These are phyloP conservation scores for Solanum dulcamara DNA, from an alignment of 257 asterid species.

Conservation along the genomic window DNA sequence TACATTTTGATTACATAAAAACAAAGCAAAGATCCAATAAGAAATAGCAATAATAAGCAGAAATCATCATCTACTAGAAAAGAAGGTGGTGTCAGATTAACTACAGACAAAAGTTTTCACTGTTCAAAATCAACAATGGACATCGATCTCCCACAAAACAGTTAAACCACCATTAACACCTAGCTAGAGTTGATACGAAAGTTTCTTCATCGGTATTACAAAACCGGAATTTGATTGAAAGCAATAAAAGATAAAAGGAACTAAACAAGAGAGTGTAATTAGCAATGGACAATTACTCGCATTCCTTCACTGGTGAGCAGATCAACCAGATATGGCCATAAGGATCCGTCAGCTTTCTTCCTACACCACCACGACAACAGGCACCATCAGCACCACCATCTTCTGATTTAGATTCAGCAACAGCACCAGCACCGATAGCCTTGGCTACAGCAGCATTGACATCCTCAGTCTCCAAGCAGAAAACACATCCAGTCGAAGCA, in stretches of 20 bases:
- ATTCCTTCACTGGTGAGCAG: conserved; percentile 27
- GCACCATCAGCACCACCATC: conserved; percentile 25
- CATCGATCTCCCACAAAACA: background rate
- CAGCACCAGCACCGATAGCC: conserved; percentile 57
- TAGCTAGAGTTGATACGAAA: background rate
- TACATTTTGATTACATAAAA: background rate
- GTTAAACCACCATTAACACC: background rate
- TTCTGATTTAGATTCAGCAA: conserved; percentile 21
- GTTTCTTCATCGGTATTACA: background rate
- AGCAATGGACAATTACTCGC: background rate
- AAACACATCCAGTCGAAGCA: conserved; percentile 19
- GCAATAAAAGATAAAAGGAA: background rate
- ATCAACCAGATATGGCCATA: conserved; percentile 65
- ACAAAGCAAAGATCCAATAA: background rate
- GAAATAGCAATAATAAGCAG: background rate
- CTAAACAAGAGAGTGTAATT: background rate
- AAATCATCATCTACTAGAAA: background rate
- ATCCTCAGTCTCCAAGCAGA: conserved; percentile 51
- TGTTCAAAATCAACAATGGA: background rate
- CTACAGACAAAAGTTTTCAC: background rate
- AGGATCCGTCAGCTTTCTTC: conserved; percentile 49
- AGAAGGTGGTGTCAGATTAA: background rate
- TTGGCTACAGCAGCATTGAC: conserved; percentile 48
- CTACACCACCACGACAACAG: conserved; percentile 55
- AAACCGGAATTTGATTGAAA: background rate